A percentile compares a stretch with the other conserved stretches of the same genome.
phyloP scores from a whole-genome alignment of 495 filamentous ascomycete species.

The Tuber aestivum region DNA sequence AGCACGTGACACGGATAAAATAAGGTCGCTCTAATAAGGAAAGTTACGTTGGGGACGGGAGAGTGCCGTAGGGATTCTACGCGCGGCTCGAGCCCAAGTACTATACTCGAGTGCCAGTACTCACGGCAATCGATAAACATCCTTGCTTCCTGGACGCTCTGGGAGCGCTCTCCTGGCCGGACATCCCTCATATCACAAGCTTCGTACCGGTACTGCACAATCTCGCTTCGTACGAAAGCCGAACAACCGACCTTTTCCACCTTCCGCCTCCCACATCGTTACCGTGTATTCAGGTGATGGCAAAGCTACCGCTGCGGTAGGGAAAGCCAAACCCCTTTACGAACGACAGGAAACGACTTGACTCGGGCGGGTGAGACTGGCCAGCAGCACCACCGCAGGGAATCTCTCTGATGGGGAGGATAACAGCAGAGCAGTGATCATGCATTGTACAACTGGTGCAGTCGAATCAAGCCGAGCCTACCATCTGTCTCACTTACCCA shows the following conservation, averaged over 20 bases:
- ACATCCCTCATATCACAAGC: not conserved
- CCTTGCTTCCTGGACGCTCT: not conserved
- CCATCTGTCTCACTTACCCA: not conserved
- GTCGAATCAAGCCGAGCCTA: not conserved
- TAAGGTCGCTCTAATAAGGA: not conserved
- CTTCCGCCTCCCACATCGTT: not conserved
- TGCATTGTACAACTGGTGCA: not conserved
- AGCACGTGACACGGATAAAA: not conserved
- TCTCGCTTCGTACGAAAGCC: not conserved
- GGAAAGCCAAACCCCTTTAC: not conserved
- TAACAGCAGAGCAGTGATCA: not conserved
- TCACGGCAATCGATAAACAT: not conserved
- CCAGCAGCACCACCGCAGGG: not conserved
- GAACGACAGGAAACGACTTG: not conserved
- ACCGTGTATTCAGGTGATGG: not conserved
- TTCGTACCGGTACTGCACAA: not conserved
- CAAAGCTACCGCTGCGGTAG: not conserved
- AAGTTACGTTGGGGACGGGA: not conserved
- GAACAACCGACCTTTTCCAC: not conserved
- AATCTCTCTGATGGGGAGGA: not conserved
- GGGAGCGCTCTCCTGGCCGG: not conserved
- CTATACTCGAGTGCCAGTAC: not conserved
- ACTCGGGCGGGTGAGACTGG: not conserved
- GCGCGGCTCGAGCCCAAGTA: not conserved
- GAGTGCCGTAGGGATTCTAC: not conserved